Conservation (phyloP, 78 protist species). For the Tieghemostelium lacteum region DNA sequence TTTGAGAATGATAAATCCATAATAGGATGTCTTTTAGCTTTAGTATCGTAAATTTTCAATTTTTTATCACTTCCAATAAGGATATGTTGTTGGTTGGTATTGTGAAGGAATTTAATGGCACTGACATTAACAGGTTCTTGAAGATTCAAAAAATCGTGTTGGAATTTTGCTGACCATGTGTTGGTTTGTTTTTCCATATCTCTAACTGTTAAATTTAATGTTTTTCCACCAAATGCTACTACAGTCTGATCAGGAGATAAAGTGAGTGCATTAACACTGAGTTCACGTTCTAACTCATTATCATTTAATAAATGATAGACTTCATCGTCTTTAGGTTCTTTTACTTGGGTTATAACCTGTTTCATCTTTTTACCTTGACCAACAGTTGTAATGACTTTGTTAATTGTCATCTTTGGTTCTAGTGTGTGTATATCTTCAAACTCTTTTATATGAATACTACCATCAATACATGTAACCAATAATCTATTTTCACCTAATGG, state of each 20-base stretch:
- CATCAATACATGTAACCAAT: background rate
- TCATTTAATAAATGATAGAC: background rate
- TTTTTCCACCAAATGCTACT: constrained; percentile 45
- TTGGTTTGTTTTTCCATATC: constrained; percentile 20
- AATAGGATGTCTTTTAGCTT: constrained; percentile 4
- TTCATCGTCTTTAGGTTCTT: background rate
- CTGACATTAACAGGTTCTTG: background rate
- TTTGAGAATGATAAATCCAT: constrained; percentile 6
- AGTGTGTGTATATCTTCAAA: background rate
- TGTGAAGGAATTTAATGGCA: constrained; percentile 29
- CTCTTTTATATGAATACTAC: constrained; percentile 16
- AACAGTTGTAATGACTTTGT: background rate
- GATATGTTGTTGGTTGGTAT: too few species aligned
- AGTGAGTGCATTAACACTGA: constrained; percentile 3
- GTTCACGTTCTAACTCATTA: background rate
- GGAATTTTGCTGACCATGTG: constrained; percentile 11
- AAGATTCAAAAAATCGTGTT: constrained; percentile 23
- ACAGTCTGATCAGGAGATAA: background rate
- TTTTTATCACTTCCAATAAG: too few species aligned
- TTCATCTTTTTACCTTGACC: background rate
- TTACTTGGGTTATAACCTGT: background rate
- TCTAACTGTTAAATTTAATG: background rate
- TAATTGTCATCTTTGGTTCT: background rate
- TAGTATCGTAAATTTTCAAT: constrained; percentile 3
- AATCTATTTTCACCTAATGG: constrained; percentile 19